phyloP scores from a whole-genome alignment of 345 rosid genomes.

The Mercurialis annua region DNA sequence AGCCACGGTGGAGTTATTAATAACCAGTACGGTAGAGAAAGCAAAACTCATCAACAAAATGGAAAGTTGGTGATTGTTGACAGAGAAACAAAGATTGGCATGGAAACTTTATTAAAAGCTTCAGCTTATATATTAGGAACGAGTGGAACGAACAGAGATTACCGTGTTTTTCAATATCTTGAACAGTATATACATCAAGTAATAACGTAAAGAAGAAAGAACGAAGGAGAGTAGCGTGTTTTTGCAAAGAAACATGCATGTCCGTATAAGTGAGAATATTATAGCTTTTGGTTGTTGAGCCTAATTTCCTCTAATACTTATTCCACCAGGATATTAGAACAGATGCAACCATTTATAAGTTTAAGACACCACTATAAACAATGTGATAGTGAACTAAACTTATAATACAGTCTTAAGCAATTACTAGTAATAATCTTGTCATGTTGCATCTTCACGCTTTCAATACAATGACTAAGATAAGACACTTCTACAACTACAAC shows the following conservation, averaged over 20 bases:
- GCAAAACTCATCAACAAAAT: slow-evolving; percentile 25
- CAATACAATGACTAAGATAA: not conserved
- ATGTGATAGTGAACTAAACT: not conserved
- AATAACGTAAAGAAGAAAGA: too few species aligned
- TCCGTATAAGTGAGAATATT: too few species aligned
- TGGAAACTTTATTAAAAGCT: slow-evolving; percentile 71
- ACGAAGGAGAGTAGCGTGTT: too few species aligned
- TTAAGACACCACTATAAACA: too few species aligned
- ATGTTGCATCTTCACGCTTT: not conserved
- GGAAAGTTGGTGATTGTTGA: slow-evolving; percentile 60
- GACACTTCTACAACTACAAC: not conserved
- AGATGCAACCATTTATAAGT: not conserved
- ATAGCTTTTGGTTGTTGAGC: too few species aligned
- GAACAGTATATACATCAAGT: too few species aligned
- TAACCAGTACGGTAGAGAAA: too few species aligned
- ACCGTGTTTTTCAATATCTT: too few species aligned
- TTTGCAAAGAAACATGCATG: too few species aligned
- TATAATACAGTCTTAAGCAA: not conserved
- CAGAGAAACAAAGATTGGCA: slow-evolving; percentile 64
- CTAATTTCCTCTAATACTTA: too few species aligned
- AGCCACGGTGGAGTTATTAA: slow-evolving; percentile 46
- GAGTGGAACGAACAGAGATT: slow-evolving; percentile 52
- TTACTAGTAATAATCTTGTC: not conserved
- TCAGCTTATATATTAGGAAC: slow-evolving; percentile 79
- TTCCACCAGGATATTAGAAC: too few species aligned